These are phyloP conservation scores for Aspergillus jensenii DNA, from an alignment of 2,329 filamentous ascomycete genomes.

Conservation along the genomic window DNA sequence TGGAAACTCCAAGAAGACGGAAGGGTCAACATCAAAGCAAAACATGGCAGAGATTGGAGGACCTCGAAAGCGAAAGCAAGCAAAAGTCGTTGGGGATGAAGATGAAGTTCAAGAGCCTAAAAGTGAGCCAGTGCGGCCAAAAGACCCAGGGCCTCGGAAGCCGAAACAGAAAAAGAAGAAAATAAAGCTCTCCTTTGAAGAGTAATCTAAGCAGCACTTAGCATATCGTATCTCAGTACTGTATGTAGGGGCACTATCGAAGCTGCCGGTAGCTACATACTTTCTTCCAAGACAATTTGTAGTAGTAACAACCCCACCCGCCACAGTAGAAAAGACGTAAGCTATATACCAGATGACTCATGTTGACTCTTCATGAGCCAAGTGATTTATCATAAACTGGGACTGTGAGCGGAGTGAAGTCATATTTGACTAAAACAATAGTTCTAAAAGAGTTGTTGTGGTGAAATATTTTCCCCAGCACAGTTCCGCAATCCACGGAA, in stretches of 20 bases:
- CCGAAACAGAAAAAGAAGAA: constrained; percentile 45
- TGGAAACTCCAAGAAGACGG: constrained; percentile 13
- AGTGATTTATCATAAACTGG: neutral
- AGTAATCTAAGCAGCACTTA: constrained; percentile 15
- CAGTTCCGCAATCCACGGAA: constrained; percentile 13
- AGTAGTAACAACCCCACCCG: neutral
- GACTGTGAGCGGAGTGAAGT: neutral
- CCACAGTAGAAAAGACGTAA: neutral
- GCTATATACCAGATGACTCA: constrained; percentile 7
- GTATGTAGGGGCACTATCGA: neutral
- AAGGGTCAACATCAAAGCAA: constrained; percentile 28
- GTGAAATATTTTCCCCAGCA: constrained; percentile 16
- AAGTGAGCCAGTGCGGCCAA: constrained; percentile 22
- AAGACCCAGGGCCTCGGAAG: constrained; percentile 30
- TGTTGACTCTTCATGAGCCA: constrained; percentile 6
- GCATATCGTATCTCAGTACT: neutral
- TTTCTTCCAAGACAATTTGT: neutral
- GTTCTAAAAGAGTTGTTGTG: neutral
- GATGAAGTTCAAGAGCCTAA: constrained; percentile 27
- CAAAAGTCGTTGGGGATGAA: constrained; percentile 41
- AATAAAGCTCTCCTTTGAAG: constrained; percentile 48
- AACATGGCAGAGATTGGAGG: constrained; percentile 42
- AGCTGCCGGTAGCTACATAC: neutral
- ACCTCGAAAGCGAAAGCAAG: constrained; percentile 44
- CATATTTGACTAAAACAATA: neutral